phyloP scores from a whole-genome alignment of 768 basidiomycete genomes.

The Hericium coralloides region DNA sequence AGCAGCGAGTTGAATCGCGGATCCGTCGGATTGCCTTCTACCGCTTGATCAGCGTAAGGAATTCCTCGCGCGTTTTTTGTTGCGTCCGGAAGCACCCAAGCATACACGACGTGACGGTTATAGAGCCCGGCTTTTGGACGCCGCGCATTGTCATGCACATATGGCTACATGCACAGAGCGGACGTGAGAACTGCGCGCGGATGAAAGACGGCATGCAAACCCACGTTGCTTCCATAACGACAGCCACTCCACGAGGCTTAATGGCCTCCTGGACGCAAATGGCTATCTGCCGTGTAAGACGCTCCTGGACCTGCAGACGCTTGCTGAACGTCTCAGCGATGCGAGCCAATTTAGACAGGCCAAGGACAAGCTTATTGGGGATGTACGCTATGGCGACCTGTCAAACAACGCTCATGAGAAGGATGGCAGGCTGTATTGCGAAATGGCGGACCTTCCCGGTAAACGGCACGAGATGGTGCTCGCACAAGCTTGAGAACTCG shows the following conservation, averaged over 20 bases:
- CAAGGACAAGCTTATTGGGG: constrained; percentile 89
- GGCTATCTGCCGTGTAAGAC: constrained; percentile 95
- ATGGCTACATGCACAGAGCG: constrained; percentile 45
- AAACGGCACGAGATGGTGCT: constrained; percentile 98
- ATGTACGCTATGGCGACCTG: constrained; percentile 98
- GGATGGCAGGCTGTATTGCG: background rate
- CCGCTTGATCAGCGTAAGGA: constrained; percentile 74
- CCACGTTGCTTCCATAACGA: constrained; percentile 98
- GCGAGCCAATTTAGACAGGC: constrained; percentile 91
- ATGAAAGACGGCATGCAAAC: constrained; percentile 23
- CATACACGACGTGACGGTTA: constrained; percentile 97
- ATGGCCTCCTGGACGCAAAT: constrained; percentile 98
- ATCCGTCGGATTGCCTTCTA: constrained; percentile 6
- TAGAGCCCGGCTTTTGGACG: constrained; percentile 95
- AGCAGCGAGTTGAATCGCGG: constrained; percentile 42
- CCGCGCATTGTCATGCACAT: constrained; percentile 99
- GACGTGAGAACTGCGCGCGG: constrained; percentile 8
- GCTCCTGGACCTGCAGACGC: constrained; percentile 94
- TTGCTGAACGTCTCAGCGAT: constrained; percentile 97
- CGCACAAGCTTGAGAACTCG: constrained; percentile 93
- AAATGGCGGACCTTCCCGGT: constrained; percentile 74
- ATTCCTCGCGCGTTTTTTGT: constrained; percentile 97
- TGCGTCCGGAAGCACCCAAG: constrained; percentile 97
- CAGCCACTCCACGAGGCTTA: constrained; percentile 93
- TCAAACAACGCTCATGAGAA: background rate